Percentiles rank a stretch among this genome's conserved stretches.
Conservation (phyloP, 2,329 filamentous ascomycete species). For the Conoideocrella luteorostrata region DNA sequence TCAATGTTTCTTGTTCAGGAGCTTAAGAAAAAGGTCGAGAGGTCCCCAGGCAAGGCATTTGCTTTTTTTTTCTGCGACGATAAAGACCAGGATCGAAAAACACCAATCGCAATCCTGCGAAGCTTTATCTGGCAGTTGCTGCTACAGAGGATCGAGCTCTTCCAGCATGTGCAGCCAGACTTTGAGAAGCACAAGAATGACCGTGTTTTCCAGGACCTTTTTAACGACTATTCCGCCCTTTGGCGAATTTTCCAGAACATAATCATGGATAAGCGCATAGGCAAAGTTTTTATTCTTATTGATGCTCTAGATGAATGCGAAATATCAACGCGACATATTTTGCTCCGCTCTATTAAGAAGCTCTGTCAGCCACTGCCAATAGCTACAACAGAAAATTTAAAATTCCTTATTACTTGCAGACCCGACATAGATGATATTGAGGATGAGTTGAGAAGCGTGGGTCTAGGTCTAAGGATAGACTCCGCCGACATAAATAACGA, state of each 20-base stretch:
- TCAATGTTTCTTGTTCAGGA: conserved; percentile 10
- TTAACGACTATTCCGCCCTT: conserved; percentile 7
- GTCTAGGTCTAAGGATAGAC: background rate
- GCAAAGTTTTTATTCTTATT: conserved; percentile 9
- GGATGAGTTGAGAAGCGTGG: background rate
- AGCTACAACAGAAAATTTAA: background rate
- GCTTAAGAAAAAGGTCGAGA: conserved; percentile 7
- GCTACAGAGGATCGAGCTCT: conserved; percentile 10
- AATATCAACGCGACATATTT: conserved; percentile 1
- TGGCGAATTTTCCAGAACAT: conserved; percentile 9
- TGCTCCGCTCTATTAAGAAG: background rate
- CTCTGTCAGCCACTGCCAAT: conserved; percentile 1
- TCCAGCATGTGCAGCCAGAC: conserved; percentile 4
- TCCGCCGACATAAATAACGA: conserved; percentile 5
- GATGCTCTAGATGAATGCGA: conserved; percentile 11
- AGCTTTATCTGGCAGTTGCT: conserved; percentile 12
- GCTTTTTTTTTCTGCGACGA: conserved; percentile 11
- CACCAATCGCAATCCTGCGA: conserved; percentile 7
- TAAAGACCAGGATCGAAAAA: conserved; percentile 6
- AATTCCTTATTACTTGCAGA: conserved; percentile 8
- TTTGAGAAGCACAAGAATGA: background rate
- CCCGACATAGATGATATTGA: conserved; percentile 7
- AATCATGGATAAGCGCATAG: conserved; percentile 4
- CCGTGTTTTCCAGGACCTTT: conserved; percentile 1
- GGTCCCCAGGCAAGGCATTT: conserved; percentile 1